Base-by-base conservation (phyloP, 768 basidiomycete species). In the Collybia sp. region DNA sequence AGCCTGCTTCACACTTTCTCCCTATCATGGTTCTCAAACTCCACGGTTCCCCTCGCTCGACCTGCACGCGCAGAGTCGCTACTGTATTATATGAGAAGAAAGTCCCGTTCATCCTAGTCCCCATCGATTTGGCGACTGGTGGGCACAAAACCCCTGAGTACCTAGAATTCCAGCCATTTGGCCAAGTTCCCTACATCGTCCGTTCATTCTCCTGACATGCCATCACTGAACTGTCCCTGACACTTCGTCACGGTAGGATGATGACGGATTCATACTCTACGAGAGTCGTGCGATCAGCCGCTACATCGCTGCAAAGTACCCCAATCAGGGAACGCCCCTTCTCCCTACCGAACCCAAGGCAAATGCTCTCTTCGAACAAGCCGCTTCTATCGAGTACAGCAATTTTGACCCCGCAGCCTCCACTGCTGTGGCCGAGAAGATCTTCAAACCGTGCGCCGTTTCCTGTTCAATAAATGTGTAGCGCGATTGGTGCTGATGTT, bases 231-330 rank as follows among this genome's bases (percentile, higher is more conserved):
- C 35, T 13, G 17, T 3, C 35, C 17, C 13, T n/a, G 13, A n/a
- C n/a, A 25, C 13, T 44, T 32, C 4, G 40, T 10, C 35, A 37
- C 13, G 5, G 8, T 35, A 75, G 73, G 62, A 76, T 43, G 78
- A 82, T 12, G 75, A 76, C 30, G 80, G 77, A 2, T 73, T 83
- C 56, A 60, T 69, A 42, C 54, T 85, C 12, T 81, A 68, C 60
- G 81, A 81, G 49, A 70, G 70, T 35, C 69, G 78, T 16, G 79
- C 80, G 0, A 80, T 83, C 43, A 56, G 57, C 16, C 72, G 74
- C 25, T 84, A 82, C 59, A 52, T 82, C 49, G 70, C 64, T 19
- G 57, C 57, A 41, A 80, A 78, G 54, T 74, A 81, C 49, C 57
- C 66, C 0, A 49, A 58, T 40, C 70, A 76, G 52, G 77, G 76